Conservation (phyloP, 2,329 filamentous ascomycete species). For the Trichoderma sp. region DNA sequence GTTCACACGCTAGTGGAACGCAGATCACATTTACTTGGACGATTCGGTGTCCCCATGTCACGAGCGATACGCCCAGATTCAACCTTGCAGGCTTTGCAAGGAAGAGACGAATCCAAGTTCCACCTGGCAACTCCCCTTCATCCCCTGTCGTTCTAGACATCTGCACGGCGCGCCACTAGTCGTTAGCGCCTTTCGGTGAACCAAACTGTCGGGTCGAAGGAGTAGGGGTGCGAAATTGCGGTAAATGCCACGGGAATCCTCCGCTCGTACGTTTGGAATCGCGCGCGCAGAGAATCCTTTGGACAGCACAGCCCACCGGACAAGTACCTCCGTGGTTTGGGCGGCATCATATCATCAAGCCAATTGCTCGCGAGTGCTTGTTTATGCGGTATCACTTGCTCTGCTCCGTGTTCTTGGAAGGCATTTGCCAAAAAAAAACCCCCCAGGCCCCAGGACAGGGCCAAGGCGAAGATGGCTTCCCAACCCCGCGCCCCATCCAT, state of each 20-base stretch:
- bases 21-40: not conserved
- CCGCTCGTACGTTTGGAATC: not conserved
- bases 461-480: not conserved
- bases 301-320: not conserved
- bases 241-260: not conserved
- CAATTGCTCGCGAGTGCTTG: not conserved
- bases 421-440: not conserved
- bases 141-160: conserved; percentile 19
- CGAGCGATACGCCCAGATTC: not conserved
- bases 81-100: not conserved
- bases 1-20: not conserved
- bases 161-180: conserved; percentile 21
- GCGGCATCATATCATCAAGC: not conserved
- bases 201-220: conserved; percentile 29
- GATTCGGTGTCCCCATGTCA: not conserved
- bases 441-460: not conserved
- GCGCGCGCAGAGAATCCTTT: not conserved
- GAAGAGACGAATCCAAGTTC: conserved; percentile 4
- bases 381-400: not conserved
- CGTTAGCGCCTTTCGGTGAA: conserved; percentile 24
- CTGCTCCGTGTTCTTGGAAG: not conserved
- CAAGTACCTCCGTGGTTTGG: not conserved
- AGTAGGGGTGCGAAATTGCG: conserved; percentile 25
- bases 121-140: conserved; percentile 14
- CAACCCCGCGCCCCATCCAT: not conserved